phyloP scores from a whole-genome alignment of 1,284 basidiomycete genomes.

The Hortiboletus rubellus region DNA sequence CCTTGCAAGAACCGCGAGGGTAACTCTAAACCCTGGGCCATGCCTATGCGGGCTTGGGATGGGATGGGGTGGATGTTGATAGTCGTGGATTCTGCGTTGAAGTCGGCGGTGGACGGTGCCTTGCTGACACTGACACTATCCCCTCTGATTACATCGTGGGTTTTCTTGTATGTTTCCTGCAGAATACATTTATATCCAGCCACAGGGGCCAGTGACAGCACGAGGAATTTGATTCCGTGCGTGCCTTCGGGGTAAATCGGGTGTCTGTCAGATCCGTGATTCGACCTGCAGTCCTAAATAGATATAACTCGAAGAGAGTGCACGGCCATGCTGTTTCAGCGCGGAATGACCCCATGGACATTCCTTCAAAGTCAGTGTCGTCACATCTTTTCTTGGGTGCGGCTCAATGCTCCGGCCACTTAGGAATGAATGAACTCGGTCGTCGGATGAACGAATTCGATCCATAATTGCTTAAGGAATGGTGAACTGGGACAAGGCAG shows the following conservation, averaged over 20 bases:
- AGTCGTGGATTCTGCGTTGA: conserved; percentile 1
- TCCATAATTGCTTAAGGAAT: too few species aligned
- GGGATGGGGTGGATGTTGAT: not conserved
- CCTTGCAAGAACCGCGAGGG: not conserved
- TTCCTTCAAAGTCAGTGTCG: not conserved
- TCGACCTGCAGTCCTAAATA: not conserved
- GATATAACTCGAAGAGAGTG: not conserved
- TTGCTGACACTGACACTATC: not conserved
- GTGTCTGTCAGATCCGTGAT: conserved; percentile 1
- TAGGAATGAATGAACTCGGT: too few species aligned
- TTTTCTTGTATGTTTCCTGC: not conserved
- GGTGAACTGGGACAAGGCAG: too few species aligned
- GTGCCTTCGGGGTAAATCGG: not conserved
- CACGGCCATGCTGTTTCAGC: conserved; percentile 5
- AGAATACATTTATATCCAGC: not conserved
- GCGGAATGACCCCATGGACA: conserved; percentile 1
- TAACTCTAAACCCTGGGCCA: not conserved
- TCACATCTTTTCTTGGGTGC: too few species aligned
- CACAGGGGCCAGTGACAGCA: conserved; percentile 1
- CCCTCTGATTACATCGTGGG: not conserved
- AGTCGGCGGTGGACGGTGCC: conserved; percentile 2
- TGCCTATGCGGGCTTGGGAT: not conserved
- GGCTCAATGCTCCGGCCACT: too few species aligned
- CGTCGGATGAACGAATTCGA: too few species aligned
- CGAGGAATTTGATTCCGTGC: conserved; percentile 1